Conservation (phyloP, 768 basidiomycete genomes). For the Hysterangium stoloniferum region DNA sequence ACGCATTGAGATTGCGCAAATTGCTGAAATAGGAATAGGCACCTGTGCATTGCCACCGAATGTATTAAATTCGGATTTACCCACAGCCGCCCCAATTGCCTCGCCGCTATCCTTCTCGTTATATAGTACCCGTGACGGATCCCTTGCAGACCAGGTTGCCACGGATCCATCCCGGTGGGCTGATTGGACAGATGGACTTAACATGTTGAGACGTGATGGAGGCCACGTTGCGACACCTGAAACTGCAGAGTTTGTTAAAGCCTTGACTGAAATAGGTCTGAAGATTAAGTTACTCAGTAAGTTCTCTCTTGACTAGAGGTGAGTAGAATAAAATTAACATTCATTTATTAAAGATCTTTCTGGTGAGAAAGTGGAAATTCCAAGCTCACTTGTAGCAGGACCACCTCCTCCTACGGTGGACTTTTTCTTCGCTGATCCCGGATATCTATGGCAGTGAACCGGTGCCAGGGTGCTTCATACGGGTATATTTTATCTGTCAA, state of each 20-base stretch:
- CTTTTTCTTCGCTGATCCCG: slow-evolving; percentile 74
- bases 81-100: slow-evolving; percentile 43
- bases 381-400: slow-evolving; percentile 68
- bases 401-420: slow-evolving; percentile 73
- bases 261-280: slow-evolving; percentile 83
- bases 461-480: too few relatives aligned
- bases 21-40: slow-evolving; percentile 73
- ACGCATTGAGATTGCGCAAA: slow-evolving; percentile 69
- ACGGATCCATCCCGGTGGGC: slow-evolving; percentile 75
- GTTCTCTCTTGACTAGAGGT: slow-evolving; percentile 20
- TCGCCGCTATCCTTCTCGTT: slow-evolving; percentile 75
- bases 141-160: slow-evolving; percentile 72
- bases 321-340: neutral
- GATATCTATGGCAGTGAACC: slow-evolving; percentile 11
- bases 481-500: too few relatives aligned
- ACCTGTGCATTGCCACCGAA: slow-evolving; percentile 58
- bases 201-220: slow-evolving; percentile 75
- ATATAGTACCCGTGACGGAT: slow-evolving; percentile 58
- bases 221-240: slow-evolving; percentile 80
- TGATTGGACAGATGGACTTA: slow-evolving; percentile 92
- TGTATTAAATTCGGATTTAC: slow-evolving; percentile 49
- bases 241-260: slow-evolving; percentile 79
- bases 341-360: slow-evolving; percentile 53
- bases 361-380: slow-evolving; percentile 86
- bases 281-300: slow-evolving; percentile 84